phyloP scores from a whole-genome alignment of 1,284 basidiomycete species.

The Stygiomarasmius scandens region DNA sequence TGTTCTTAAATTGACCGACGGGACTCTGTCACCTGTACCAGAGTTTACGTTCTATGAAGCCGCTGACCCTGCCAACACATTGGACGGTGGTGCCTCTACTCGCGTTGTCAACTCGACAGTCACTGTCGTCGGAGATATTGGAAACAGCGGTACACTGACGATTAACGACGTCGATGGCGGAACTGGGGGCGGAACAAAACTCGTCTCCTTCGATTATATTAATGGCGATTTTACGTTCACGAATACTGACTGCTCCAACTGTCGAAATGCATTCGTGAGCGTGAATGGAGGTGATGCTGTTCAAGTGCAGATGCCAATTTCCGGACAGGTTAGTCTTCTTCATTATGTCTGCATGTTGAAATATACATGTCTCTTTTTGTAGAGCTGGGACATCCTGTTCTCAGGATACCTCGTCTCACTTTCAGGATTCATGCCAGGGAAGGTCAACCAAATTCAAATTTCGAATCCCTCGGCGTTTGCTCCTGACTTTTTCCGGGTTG shows the following conservation, averaged over 20 bases:
- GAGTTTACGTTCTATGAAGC: conserved; percentile 43
- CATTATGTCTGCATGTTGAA: background rate
- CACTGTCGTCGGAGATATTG: conserved; percentile 46
- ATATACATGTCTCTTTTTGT: background rate
- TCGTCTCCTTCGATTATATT: conserved; percentile 49
- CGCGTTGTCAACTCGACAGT: conserved; percentile 40
- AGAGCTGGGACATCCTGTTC: conserved; percentile 49
- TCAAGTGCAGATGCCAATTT: conserved; percentile 49
- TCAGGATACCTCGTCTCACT: conserved; percentile 43
- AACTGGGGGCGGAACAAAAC: conserved; percentile 42
- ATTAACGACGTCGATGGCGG: conserved; percentile 47
- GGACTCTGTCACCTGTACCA: conserved; percentile 28
- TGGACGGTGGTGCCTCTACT: conserved; percentile 42
- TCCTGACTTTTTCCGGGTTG: conserved; percentile 46
- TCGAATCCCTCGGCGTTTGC: conserved; percentile 43
- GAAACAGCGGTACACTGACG: conserved; percentile 45
- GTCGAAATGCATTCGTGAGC: conserved; percentile 47
- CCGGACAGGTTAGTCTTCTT: conserved; percentile 45
- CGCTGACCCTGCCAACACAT: conserved; percentile 37
- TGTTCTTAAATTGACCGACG: conserved; percentile 41
- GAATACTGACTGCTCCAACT: conserved; percentile 51
- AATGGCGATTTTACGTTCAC: conserved; percentile 45
- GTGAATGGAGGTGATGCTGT: conserved; percentile 46
- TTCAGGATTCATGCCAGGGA: conserved; percentile 44
- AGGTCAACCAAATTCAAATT: conserved; percentile 43